Percentiles rank a stretch among this genome's conserved stretches.
These are phyloP conservation scores for Chaetoceros tenuissimus DNA, from an alignment of 108 stramenopile species.

Conservation along the genomic window DNA sequence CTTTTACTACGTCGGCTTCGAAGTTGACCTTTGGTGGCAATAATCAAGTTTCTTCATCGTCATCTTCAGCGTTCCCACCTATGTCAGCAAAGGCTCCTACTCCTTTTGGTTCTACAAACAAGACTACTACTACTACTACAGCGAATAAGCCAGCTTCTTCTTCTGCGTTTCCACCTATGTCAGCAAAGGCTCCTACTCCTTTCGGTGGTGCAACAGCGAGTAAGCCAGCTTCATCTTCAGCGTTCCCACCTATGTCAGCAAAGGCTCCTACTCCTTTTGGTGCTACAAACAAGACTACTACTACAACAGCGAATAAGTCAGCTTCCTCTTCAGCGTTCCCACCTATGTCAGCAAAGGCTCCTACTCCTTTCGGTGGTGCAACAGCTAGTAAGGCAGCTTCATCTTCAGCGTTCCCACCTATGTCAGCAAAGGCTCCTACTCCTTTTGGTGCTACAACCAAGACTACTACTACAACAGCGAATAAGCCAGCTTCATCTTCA, in stretches of 20 bases:
- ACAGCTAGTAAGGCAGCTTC: not conserved
- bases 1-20: no score
- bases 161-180: constrained; percentile 46
- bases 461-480: constrained; percentile 8
- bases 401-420: constrained; percentile 32
- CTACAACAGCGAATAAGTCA: not conserved
- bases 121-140: constrained; percentile 8
- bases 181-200: constrained; percentile 37
- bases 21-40: not conserved
- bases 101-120: constrained; percentile 22
- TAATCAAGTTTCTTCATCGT: no score
- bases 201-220: constrained; percentile 7
- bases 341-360: constrained; percentile 42
- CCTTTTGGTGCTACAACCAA: constrained; percentile 23
- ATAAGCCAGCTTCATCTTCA: not conserved
- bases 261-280: constrained; percentile 22
- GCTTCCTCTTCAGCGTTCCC: constrained; percentile 21
- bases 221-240: constrained; percentile 9
- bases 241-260: constrained; percentile 17
- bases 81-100: constrained; percentile 40
- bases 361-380: constrained; percentile 1
- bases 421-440: constrained; percentile 37
- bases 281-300: not conserved
- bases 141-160: constrained; percentile 1
- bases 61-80: constrained; percentile 31